Evolutionary conservation across 2,329 filamentous ascomycete genomes (phyloP), one percentile per base, ranked within the genome.

Genomic region (Colletotrichum tropicale): DNA sequence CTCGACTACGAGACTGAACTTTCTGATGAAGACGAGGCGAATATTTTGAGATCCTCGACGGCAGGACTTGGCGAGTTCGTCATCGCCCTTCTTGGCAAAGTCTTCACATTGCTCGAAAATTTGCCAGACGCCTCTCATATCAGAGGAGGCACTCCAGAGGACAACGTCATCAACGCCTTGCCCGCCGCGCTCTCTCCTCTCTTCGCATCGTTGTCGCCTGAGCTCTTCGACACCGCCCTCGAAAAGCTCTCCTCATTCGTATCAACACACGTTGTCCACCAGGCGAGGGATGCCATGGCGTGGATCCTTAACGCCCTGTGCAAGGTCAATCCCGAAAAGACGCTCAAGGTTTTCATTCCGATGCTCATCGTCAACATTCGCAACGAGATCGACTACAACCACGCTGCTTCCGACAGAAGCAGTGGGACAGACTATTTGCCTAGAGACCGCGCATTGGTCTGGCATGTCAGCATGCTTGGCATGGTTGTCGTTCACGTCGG

Each of bases 401-500:
- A 96, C 66, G 97, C 97, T 24, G 98, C 96, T 3, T 98, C 96
- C 3, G 98, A 98, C 73, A 92, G 97, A 80, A 98, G 96, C 72
- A 98, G 95, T 71, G 97, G 97, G 24, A 95, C 94, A 1, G 97
- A 99, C 84, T 96, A 98, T 58, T 89, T 99, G 21, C 97, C 97
- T 10, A 92, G 97, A 78, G 97, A 99, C 83, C 91, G 97, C 70
- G 97, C 95, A 6, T 88, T 99, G 18, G 96, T 99, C 1, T 99
- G 98, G 98, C 95, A 98, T 82, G 92, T 98, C 75, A 98, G 95
- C 84, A 96, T 99, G 88, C 91, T 99, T 7, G 98, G 96, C 82
- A 99, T 99, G 96, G 97, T 95, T 75, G 95, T 98, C 26, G 97
- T 99, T 5, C 97, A 99, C 81, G 96, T 99, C 61, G 97, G 97